phyloP scores from a whole-genome alignment of 2,329 filamentous ascomycete species.

The Claviceps humidiphila region DNA sequence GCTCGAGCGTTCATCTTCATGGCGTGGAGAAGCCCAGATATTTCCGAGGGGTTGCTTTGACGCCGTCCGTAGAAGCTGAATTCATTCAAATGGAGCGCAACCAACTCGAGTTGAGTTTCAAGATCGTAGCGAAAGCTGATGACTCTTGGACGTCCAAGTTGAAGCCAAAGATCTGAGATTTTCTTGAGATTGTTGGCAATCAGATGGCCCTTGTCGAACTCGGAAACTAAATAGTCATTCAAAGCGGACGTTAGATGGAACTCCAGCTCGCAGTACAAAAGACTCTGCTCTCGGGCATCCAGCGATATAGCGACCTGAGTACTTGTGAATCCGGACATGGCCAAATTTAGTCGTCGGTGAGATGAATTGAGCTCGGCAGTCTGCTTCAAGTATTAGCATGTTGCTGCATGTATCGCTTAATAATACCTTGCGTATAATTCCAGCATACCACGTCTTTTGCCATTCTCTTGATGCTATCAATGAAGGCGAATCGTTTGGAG shows the following conservation, averaged over 20 bases:
- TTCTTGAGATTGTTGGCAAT: slow-evolving; percentile 37
- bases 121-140: slow-evolving; percentile 45
- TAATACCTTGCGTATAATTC: background rate
- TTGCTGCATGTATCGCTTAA: too few relatives aligned
- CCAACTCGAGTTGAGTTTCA: slow-evolving; percentile 45
- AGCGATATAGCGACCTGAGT: slow-evolving; percentile 34
- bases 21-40: slow-evolving; percentile 34
- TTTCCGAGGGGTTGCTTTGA: slow-evolving; percentile 28
- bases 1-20: slow-evolving; percentile 39
- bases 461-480: slow-evolving; percentile 36
- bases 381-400: slow-evolving; percentile 7
- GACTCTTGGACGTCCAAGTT: slow-evolving; percentile 40
- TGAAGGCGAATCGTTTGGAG: slow-evolving; percentile 27
- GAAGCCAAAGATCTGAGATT: slow-evolving; percentile 36
- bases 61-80: slow-evolving; percentile 42
- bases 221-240: slow-evolving; percentile 37
- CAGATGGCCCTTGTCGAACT: slow-evolving; percentile 43
- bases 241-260: slow-evolving; percentile 38
- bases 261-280: slow-evolving; percentile 47
- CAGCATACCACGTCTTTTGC: slow-evolving; percentile 39
- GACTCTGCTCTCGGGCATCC: slow-evolving; percentile 41
- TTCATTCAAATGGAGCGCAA: slow-evolving; percentile 33
- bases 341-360: background rate
- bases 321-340: background rate
- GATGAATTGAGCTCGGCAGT: slow-evolving; percentile 22